Evolutionary conservation across 23 red algal genomes (phyloP).

Genomic region (Cyanidioschyzon merolae): DNA sequence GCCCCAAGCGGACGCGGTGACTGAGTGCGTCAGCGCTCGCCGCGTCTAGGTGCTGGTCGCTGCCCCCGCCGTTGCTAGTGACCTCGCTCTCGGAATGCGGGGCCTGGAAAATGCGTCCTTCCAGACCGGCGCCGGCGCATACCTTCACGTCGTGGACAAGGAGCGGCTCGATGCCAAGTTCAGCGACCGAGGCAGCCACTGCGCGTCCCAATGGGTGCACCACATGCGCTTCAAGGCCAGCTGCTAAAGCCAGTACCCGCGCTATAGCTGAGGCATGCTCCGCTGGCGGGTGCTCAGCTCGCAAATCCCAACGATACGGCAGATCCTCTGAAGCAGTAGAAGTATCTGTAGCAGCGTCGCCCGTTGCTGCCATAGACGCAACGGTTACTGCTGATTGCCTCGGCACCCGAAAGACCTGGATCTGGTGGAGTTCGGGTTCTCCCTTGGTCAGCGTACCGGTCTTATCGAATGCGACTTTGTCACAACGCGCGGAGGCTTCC

Average conservation of each 20-base stretch:
- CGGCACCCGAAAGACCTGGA: background rate
- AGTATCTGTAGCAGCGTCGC: background rate
- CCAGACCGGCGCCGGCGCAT: constrained; percentile 38
- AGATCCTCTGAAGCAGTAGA: background rate
- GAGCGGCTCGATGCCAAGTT: background rate
- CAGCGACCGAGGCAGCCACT: constrained; percentile 20
- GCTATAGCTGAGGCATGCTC: background rate
- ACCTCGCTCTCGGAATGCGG: background rate
- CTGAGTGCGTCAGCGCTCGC: background rate
- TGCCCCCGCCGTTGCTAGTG: background rate
- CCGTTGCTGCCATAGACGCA: background rate
- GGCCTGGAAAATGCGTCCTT: constrained; percentile 22
- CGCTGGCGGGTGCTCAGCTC: background rate
- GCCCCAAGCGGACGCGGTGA: background rate
- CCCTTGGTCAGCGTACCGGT: constrained; percentile 90
- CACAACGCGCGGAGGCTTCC: constrained; percentile 36
- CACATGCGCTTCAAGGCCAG: constrained; percentile 54
- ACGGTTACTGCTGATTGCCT: background rate
- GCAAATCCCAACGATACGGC: background rate
- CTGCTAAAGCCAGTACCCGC: constrained; percentile 42
- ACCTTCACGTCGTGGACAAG: background rate
- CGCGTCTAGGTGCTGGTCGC: background rate
- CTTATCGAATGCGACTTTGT: constrained; percentile 83
- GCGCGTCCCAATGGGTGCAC: constrained; percentile 77
- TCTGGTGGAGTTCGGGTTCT: constrained; percentile 21